Evolutionary conservation across 2,329 filamentous ascomycete genomes (phyloP), one percentile per base, ranked within the genome.

Genomic region (Orbilia javanica): DNA sequence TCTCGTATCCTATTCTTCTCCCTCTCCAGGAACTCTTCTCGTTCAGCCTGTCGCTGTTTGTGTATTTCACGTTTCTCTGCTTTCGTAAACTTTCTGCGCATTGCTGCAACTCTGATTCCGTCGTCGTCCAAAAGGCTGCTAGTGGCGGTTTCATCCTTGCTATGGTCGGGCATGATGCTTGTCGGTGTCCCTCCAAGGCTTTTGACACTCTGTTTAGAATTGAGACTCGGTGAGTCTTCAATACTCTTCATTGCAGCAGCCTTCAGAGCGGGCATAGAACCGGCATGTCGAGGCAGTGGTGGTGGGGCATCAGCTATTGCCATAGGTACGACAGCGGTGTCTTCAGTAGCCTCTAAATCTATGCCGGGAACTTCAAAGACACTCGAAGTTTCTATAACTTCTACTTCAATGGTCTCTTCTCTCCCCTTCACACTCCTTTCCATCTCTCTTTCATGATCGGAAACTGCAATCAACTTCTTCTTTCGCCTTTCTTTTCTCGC

Each of bases 31-130:
- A 79, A 39, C 44, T 78, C 74, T 22, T 78, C 74, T 7, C 74
- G 69, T 46, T 79, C 75, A 5, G 57, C 64, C 36, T 76, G 77
- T 6, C 77, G 71, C 50, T 71, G 65, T 46, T 67, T 70, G 18
- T 81, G 80, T 11, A 78, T 68, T 62, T 81, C 77, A 15, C 74
- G 66, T 27, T 79, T 80, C 50, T 79, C 80, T 48, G 79, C 79
- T 57, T 80, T 81, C 20, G 80, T 80, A 11, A 80, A 60, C 42
- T 70, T 81, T n/a, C 79, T 70, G 48, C 79, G 70, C 20, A 85
- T 80, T 1, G 87, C 85, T 8, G 81, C 85, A 20, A 88, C 84
- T 20, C 86, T 84, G 44, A 86, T 86, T 1, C 86, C 86, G 72
- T 86, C 85, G 70, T 86, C 53, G 68, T 80, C 62, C 68, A 81